Evolutionary conservation across 371 early-diverging fungal species (phyloP).

Genomic region (Mortierella sp.): DNA sequence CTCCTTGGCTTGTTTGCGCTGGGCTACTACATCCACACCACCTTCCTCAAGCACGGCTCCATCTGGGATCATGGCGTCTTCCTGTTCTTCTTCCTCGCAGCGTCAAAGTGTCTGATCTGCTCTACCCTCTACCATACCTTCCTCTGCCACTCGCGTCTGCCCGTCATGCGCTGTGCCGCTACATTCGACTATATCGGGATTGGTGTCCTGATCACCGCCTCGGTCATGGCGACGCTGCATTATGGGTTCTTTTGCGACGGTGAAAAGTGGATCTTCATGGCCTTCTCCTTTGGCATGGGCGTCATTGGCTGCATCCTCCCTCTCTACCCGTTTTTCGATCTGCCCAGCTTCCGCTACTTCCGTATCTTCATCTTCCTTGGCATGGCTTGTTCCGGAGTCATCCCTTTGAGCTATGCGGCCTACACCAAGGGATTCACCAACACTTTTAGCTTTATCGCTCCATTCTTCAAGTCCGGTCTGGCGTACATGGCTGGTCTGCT

Average conservation of each 20-base stretch:
- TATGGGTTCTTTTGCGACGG: constrained; percentile 74
- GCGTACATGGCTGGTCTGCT: constrained; percentile 69
- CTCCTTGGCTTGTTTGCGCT: constrained; percentile 66
- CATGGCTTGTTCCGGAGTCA: constrained; percentile 69
- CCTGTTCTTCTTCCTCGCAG: constrained; percentile 68
- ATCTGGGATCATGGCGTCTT: constrained; percentile 64
- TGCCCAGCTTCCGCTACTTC: constrained; percentile 58
- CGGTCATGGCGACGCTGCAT: constrained; percentile 67
- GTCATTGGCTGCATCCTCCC: constrained; percentile 68
- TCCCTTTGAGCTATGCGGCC: constrained; percentile 67
- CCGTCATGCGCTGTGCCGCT: constrained; percentile 70
- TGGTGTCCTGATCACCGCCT: constrained; percentile 73
- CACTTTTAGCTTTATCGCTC: constrained; percentile 61
- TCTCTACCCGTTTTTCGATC: constrained; percentile 66
- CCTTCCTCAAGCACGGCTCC: constrained; percentile 63
- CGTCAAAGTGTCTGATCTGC: constrained; percentile 74
- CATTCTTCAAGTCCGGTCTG: constrained; percentile 60
- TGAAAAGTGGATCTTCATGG: constrained; percentile 60
- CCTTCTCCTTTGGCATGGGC: constrained; percentile 67
- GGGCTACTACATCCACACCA: constrained; percentile 63
- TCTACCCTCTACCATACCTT: constrained; percentile 77
- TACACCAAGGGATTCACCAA: constrained; percentile 56
- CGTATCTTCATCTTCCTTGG: constrained; percentile 70
- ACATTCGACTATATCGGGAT: constrained; percentile 80
- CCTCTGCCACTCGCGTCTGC: constrained; percentile 67